A percentile compares a stretch with the other conserved stretches of the same genome.
These are phyloP conservation scores for Hymenoscyphus repandus DNA, from an alignment of 2,329 filamentous ascomycete species.

Conservation along the genomic window DNA sequence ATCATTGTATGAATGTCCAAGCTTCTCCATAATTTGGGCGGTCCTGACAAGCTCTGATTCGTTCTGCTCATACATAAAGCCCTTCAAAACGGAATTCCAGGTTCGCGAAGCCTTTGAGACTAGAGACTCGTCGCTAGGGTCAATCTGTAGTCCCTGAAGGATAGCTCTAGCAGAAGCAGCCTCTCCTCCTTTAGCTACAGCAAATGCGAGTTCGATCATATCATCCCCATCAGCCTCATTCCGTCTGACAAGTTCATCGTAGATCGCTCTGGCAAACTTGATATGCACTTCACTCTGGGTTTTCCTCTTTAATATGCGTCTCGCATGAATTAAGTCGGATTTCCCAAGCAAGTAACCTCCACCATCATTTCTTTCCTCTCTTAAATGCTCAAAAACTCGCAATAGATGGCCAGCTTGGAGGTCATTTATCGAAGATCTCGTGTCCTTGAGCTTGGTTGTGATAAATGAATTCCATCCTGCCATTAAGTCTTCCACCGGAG, in stretches of 20 bases:
- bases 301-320: constrained; percentile 13
- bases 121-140: background rate
- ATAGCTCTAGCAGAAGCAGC: constrained; percentile 22
- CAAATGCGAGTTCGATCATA: too few species aligned
- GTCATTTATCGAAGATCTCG: constrained; percentile 50
- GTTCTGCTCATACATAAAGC: constrained; percentile 56
- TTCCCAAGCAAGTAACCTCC: constrained; percentile 10
- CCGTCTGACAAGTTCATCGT: constrained; percentile 13
- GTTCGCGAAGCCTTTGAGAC: constrained; percentile 1
- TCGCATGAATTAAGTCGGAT: constrained; percentile 16
- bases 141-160: constrained; percentile 31
- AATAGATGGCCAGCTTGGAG: constrained; percentile 60
- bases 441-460: constrained; percentile 40
- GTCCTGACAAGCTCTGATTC: constrained; percentile 54
- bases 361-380: constrained; percentile 28
- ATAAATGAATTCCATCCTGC: constrained; percentile 63
- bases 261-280: constrained; percentile 24
- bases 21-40: constrained; percentile 44
- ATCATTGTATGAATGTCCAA: constrained; percentile 41
- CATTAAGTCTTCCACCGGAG: constrained; percentile 55
- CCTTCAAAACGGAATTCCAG: constrained; percentile 45
- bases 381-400: constrained; percentile 57
- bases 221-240: background rate
- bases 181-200: constrained; percentile 15
- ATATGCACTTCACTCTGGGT: constrained; percentile 18